phyloP scores from a whole-genome alignment of 345 rosid genomes.

The Excoecaria cochinchinensis region DNA sequence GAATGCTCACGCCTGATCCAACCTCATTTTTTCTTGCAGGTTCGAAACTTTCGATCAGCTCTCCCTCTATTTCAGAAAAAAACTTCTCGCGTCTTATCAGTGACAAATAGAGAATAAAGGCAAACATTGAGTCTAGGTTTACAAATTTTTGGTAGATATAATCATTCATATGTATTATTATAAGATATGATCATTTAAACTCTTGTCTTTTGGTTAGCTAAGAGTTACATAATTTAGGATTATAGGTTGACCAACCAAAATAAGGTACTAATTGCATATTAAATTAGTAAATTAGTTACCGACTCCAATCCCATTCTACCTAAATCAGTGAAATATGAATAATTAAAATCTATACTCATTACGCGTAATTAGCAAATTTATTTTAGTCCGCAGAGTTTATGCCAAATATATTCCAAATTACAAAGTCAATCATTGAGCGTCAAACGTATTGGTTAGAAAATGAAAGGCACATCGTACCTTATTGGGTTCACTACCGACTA shows the following conservation, averaged over 20 bases:
- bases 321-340: neutral
- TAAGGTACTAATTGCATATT: neutral
- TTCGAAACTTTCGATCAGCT: no score
- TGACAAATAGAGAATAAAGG: no score
- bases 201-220: neutral
- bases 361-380: neutral
- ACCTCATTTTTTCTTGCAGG: no score
- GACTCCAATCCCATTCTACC: neutral
- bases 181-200: no score
- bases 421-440: neutral
- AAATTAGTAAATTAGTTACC: neutral
- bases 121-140: no score
- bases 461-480: constrained; percentile 10
- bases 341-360: neutral
- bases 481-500: neutral
- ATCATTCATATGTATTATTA: no score
- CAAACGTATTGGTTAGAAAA: neutral
- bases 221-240: neutral
- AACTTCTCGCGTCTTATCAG: no score
- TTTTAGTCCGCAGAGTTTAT: neutral
- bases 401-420: neutral
- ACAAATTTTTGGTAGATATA: neutral
- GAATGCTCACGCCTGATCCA: no score
- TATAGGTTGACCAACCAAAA: neutral
- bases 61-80: no score